Evolutionary conservation across 345 rosid species (phyloP).

Genomic region (Carallia pectinifolia): DNA sequence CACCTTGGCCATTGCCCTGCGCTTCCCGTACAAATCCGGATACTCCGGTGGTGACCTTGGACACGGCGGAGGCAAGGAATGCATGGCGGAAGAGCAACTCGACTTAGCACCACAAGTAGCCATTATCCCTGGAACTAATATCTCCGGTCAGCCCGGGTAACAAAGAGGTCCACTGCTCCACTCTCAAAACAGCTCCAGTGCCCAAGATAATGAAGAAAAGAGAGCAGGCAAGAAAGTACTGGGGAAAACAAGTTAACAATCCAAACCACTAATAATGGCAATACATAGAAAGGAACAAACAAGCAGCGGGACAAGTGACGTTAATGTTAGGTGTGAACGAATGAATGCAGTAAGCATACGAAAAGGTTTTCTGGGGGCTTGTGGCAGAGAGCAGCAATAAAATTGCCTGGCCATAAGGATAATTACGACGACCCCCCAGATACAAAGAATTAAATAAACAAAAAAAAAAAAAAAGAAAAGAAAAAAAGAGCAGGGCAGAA

Average conservation of each 20-base stretch:
- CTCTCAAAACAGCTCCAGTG: not conserved
- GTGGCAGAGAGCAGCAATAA: not conserved
- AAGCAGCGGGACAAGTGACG: conserved; percentile 21
- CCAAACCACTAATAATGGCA: not conserved
- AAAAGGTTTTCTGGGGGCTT: not conserved
- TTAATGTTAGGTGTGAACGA: conserved; percentile 33
- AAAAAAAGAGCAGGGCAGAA: conserved; percentile 8
- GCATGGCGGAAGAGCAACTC: conserved; percentile 11
- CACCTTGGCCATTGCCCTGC: conserved; percentile 76
- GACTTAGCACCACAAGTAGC: not conserved
- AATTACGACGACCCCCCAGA: conserved; percentile 19
- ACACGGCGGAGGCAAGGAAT: conserved; percentile 44
- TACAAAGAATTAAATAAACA: not conserved
- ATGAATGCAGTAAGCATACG: conserved; percentile 1
- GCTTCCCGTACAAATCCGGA: conserved; percentile 92
- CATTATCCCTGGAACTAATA: not conserved
- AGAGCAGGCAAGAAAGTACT: not conserved
- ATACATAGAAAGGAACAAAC: conserved; percentile 22
- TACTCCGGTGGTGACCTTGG: conserved; percentile 92
- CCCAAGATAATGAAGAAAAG: not conserved
- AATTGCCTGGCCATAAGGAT: conserved; percentile 50
- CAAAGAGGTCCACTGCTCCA: not conserved
- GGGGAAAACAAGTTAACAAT: not conserved
- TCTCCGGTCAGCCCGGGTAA: not conserved
- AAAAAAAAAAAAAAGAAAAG: conserved; percentile 9